A percentile compares a stretch with the other conserved stretches of the same genome.
phyloP scores from a whole-genome alignment of 345 rosid species.

The Eucalyptus sp. region DNA sequence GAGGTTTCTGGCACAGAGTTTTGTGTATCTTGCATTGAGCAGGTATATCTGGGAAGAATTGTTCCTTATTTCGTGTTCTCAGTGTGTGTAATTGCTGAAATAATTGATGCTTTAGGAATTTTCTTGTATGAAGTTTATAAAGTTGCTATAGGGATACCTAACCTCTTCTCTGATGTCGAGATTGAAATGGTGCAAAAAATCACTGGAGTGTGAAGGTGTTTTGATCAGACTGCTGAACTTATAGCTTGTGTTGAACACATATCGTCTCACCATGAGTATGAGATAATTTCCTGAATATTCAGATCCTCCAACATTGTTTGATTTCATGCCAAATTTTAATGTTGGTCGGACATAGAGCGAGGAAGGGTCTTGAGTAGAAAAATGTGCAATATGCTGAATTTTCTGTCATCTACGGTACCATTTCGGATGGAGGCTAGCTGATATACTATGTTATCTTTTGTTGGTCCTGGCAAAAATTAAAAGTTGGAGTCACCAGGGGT shows the following conservation, averaged over 20 bases:
- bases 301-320: background rate
- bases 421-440: background rate
- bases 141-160: background rate
- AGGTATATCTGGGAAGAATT: constrained; percentile 25
- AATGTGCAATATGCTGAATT: background rate
- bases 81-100: background rate
- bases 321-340: background rate
- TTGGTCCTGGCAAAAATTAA: background rate
- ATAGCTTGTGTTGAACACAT: background rate
- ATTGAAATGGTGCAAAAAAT: background rate
- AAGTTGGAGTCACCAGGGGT: background rate
- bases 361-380: background rate
- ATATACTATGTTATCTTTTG: background rate
- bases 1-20: constrained; percentile 70
- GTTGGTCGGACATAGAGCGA: background rate
- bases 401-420: background rate
- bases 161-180: background rate
- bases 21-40: constrained; percentile 75
- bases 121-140: background rate
- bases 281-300: background rate
- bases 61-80: background rate
- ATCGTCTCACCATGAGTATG: background rate
- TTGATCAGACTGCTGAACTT: background rate
- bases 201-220: background rate
- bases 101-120: background rate